These are phyloP conservation scores for Micromonas pusilla DNA, from an alignment of 139 green algal genomes.

Conservation along the genomic window DNA sequence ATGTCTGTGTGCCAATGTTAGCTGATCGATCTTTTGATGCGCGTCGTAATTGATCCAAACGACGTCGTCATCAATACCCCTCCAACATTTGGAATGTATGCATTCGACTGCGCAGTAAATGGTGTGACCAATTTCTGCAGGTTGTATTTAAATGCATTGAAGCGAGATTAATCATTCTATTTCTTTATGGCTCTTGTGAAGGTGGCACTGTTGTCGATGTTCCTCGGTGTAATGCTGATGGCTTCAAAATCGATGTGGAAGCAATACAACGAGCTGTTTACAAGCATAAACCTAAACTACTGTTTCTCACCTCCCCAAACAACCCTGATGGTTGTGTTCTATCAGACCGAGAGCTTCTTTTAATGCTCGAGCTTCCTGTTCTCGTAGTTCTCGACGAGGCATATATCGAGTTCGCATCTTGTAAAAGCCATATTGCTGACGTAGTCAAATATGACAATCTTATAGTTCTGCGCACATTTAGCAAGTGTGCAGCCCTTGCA, in stretches of 20 bases:
- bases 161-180: neutral
- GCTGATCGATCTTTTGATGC: conserved; percentile 46
- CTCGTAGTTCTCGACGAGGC: conserved; percentile 98
- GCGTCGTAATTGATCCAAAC: conserved; percentile 61
- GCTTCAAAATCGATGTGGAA: conserved; percentile 83
- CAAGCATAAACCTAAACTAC: conserved; percentile 81
- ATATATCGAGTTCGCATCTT: conserved; percentile 92
- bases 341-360: conserved; percentile 63
- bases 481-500: conserved; percentile 63
- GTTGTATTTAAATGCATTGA: neutral
- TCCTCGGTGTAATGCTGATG: conserved; percentile 56
- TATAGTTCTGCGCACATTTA: conserved; percentile 95
- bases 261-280: conserved; percentile 64
- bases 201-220: conserved; percentile 72
- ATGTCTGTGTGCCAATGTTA: no score
- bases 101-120: conserved; percentile 94
- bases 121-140: conserved; percentile 1
- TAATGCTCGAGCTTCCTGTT: conserved; percentile 70
- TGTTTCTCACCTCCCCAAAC: conserved; percentile 98
- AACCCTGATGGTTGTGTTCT: conserved; percentile 93
- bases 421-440: conserved; percentile 43
- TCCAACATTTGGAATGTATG: conserved; percentile 98
- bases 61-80: conserved; percentile 89
- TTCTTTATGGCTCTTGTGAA: no score
- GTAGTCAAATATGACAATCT: conserved; percentile 80